phyloP scores from a whole-genome alignment of 805 yeast species.

The Saccharomycopsis selenospora region DNA sequence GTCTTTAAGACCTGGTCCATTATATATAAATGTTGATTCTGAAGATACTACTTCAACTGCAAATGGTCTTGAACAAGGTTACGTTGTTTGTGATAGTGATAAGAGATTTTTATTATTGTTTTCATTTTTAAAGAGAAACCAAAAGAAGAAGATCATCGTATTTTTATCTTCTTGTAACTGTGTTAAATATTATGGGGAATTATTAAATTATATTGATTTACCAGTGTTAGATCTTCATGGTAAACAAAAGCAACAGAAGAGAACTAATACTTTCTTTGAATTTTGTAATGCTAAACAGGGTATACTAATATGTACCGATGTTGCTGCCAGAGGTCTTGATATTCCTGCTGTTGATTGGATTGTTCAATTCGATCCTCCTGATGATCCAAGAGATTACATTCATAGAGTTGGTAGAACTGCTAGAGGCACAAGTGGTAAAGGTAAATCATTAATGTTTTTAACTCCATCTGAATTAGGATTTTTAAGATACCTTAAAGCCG shows the following conservation, averaged over 20 bases:
- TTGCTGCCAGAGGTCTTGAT: slow-evolving; percentile 98
- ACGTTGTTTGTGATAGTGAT: slow-evolving; percentile 95
- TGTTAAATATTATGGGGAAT: slow-evolving; percentile 92
- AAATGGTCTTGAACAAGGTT: slow-evolving; percentile 96
- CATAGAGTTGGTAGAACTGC: slow-evolving; percentile 99
- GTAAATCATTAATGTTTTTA: slow-evolving; percentile 91
- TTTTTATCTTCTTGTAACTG: slow-evolving; percentile 94
- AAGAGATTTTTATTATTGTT: slow-evolving; percentile 84
- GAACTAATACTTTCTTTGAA: slow-evolving; percentile 97
- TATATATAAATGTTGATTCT: slow-evolving; percentile 86
- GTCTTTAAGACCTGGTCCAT: slow-evolving; percentile 87
- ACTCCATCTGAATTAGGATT: slow-evolving; percentile 93
- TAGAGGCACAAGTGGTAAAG: slow-evolving; percentile 83
- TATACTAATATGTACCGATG: slow-evolving; percentile 90
- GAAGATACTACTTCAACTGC: slow-evolving; percentile 84
- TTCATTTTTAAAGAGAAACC: slow-evolving; percentile 88
- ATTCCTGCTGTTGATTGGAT: slow-evolving; percentile 99
- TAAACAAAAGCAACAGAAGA: slow-evolving; percentile 96
- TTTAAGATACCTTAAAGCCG: slow-evolving; percentile 87
- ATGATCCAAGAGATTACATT: slow-evolving; percentile 98
- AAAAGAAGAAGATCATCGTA: slow-evolving; percentile 87
- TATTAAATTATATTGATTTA: slow-evolving; percentile 89
- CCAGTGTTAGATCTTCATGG: slow-evolving; percentile 97
- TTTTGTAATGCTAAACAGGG: slow-evolving; percentile 97
- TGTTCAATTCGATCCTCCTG: slow-evolving; percentile 98